Percentiles rank a stretch among this genome's conserved stretches.
Conservation (phyloP, 176 grass and related monocot genomes). For the Olyra latifolia region DNA sequence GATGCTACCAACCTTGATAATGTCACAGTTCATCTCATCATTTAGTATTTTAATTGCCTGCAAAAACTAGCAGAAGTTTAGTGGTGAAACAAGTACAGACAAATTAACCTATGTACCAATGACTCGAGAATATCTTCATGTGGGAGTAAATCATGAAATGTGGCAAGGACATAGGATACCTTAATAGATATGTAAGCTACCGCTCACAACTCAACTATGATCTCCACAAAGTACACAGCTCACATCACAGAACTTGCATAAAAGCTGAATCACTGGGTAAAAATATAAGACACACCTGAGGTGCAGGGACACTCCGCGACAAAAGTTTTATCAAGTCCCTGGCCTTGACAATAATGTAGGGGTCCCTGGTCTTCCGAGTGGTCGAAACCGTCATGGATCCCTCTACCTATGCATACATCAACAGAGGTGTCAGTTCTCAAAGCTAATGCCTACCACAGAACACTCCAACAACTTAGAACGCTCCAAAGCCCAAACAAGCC, state of each 20-base stretch:
- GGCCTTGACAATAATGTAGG: constrained; percentile 89
- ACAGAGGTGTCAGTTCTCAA: not conserved
- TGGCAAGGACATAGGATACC: not conserved
- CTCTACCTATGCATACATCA: constrained; percentile 62
- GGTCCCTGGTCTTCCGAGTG: constrained; percentile 85
- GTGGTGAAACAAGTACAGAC: not conserved
- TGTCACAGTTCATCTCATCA: constrained; percentile 94
- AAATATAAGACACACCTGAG: constrained; percentile 49
- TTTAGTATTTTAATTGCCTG: constrained; percentile 95
- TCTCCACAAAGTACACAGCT: not conserved
- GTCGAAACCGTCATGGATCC: constrained; percentile 97
- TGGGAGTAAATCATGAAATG: not conserved
- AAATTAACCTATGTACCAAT: not conserved
- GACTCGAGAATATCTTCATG: not conserved
- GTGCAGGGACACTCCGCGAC: constrained; percentile 87
- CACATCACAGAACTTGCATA: not conserved
- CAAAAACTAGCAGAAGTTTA: constrained; percentile 13
- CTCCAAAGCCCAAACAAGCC: not conserved
- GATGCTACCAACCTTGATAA: constrained; percentile 89
- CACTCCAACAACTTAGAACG: not conserved
- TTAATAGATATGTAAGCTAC: not conserved
- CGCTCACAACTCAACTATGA: not conserved
- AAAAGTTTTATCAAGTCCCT: constrained; percentile 87
- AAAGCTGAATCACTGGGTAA: not conserved
- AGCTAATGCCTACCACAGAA: not conserved